These are phyloP conservation scores for Albizia julibrissin DNA, from an alignment of 306 rosid genomes.

Conservation along the genomic window DNA sequence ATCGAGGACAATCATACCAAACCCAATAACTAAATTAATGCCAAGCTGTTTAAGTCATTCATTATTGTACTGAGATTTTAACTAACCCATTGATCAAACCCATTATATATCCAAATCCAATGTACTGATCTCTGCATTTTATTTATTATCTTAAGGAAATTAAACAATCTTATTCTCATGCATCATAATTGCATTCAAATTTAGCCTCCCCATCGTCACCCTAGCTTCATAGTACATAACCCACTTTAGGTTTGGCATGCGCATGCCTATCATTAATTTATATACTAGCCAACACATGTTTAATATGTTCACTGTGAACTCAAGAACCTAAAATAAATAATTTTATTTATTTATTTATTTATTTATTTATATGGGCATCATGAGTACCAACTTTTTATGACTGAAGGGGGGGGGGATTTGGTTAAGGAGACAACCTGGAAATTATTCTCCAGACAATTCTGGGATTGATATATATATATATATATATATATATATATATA, in stretches of 20 bases:
- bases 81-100: conserved; percentile 20
- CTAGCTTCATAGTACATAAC: background rate
- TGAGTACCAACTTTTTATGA: conserved; percentile 1
- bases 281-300: background rate
- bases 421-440: background rate
- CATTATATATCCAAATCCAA: background rate
- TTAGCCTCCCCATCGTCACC: background rate
- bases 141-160: background rate
- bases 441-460: background rate
- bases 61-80: background rate
- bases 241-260: background rate
- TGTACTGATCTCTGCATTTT: background rate
- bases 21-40: background rate
- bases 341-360: too few relatives aligned
- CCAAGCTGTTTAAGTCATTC: background rate
- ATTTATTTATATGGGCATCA: background rate
- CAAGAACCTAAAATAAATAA: background rate
- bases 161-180: background rate
- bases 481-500: too few relatives aligned
- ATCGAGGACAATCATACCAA: background rate
- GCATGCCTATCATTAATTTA: background rate
- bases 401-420: background rate
- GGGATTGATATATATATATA: background rate
- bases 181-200: background rate
- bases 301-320: conserved; percentile 9